Evolutionary conservation across 2,329 filamentous ascomycete species (phyloP).

Genomic region (Fusarium sp.): DNA sequence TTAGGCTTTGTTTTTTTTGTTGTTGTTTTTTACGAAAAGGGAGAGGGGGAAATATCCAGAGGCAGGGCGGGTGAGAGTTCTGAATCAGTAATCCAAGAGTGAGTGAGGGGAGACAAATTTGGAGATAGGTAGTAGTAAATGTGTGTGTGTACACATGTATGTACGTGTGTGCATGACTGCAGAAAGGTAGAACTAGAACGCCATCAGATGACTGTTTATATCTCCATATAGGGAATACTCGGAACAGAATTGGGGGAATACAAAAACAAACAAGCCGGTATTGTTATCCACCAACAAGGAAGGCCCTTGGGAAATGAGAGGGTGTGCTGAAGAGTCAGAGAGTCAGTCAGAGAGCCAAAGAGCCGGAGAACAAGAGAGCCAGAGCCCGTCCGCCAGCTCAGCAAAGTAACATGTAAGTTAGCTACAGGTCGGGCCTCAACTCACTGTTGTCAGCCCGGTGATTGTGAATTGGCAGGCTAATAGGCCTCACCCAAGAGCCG

Average conservation of each 20-base stretch:
- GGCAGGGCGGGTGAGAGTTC: constrained; percentile 6
- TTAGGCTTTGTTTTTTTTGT: constrained; percentile 22
- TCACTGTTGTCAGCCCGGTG: constrained; percentile 24
- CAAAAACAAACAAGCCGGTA: constrained; percentile 22
- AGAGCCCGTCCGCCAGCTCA: constrained; percentile 23
- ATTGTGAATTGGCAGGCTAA: constrained; percentile 15
- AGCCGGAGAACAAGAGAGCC: not conserved
- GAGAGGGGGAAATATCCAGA: constrained; percentile 11
- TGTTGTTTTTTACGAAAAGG: constrained; percentile 2
- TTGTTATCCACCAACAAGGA: constrained; percentile 14
- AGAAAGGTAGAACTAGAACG: not conserved
- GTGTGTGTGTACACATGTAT: not conserved
- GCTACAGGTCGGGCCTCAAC: constrained; percentile 27
- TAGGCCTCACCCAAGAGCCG: constrained; percentile 22
- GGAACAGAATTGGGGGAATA: constrained; percentile 31
- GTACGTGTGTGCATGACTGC: constrained; percentile 35
- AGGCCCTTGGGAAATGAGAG: constrained; percentile 21
- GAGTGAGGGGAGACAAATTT: constrained; percentile 20
- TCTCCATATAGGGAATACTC: constrained; percentile 33
- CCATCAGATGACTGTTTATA: constrained; percentile 40
- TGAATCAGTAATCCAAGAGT: constrained; percentile 5
- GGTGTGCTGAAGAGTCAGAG: constrained; percentile 26
- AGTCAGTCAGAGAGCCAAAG: not conserved
- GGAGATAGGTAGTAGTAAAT: constrained; percentile 22
- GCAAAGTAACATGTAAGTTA: constrained; percentile 4